Conservation (phyloP, 1,284 basidiomycete genomes). For the Austroboletus olivaceoglutinosus region DNA sequence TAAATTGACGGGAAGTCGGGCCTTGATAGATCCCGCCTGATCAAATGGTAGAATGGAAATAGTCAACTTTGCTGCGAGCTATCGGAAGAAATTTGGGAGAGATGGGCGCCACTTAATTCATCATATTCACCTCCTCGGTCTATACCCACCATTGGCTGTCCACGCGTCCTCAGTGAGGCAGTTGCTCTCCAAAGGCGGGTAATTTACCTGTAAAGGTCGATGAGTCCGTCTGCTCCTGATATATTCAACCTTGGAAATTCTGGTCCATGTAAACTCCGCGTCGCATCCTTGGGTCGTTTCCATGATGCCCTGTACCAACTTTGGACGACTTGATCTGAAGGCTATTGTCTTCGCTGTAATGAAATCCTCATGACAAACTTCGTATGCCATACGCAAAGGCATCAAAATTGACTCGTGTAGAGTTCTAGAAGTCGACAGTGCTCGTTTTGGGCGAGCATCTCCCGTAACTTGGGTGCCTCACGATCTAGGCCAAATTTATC, state of each 20-base stretch:
- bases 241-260: slow-evolving; percentile 9
- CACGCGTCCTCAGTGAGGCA: slow-evolving; percentile 16
- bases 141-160: slow-evolving; percentile 13
- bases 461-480: slow-evolving; percentile 3
- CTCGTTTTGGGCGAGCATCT: slow-evolving; percentile 9
- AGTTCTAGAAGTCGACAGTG: background rate
- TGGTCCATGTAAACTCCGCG: slow-evolving; percentile 24
- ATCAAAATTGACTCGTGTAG: slow-evolving; percentile 24
- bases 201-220: slow-evolving; percentile 4
- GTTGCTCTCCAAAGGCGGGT: slow-evolving; percentile 5
- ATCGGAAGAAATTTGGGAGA: slow-evolving; percentile 11
- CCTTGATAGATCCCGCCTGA: slow-evolving; percentile 1
- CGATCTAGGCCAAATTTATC: slow-evolving; percentile 10
- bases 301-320: slow-evolving; percentile 9
- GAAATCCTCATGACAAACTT: slow-evolving; percentile 15
- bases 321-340: slow-evolving; percentile 11
- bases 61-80: background rate
- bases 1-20: background rate
- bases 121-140: slow-evolving; percentile 28
- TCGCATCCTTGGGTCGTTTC: slow-evolving; percentile 7
- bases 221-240: slow-evolving; percentile 5
- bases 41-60: slow-evolving; percentile 5
- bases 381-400: slow-evolving; percentile 4
- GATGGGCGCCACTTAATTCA: slow-evolving; percentile 7
- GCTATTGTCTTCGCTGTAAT: slow-evolving; percentile 14